Evolutionary conservation across 345 rosid species (phyloP).

Genomic region (Eucalyptus camaldulensis): DNA sequence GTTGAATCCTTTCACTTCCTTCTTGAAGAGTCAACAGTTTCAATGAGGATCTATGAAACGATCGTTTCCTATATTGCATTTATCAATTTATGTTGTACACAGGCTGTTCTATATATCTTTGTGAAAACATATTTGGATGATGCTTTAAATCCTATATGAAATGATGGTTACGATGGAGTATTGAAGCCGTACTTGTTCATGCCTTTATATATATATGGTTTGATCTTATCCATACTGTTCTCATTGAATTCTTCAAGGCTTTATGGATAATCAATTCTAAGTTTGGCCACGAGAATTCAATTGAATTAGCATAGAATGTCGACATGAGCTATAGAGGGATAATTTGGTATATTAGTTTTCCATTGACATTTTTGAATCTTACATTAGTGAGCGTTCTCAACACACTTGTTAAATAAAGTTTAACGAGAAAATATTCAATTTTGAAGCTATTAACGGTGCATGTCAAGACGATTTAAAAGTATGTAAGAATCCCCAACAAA

Average conservation of each 20-base stretch:
- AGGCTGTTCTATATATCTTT: neutral
- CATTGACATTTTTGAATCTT: neutral
- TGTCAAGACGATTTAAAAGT: accelerated
- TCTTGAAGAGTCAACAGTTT: neutral
- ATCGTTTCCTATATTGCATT: neutral
- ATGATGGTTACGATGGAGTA: neutral
- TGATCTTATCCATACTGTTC: neutral
- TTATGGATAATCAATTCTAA: neutral
- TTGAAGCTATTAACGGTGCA: accelerated
- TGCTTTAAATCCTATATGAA: neutral
- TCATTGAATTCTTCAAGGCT: neutral
- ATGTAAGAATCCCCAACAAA: neutral
- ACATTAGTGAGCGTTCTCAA: neutral
- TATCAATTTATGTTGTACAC: neutral
- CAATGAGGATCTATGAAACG: neutral
- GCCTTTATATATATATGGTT: neutral
- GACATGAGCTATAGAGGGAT: neutral
- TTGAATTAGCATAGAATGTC: neutral
- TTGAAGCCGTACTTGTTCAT: neutral
- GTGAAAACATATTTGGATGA: neutral
- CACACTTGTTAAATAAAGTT: neutral
- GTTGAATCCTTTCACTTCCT: neutral
- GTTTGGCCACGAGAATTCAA: neutral
- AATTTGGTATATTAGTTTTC: neutral
- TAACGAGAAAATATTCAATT: neutral